Percentiles rank a stretch among this genome's conserved stretches.
These are phyloP conservation scores for Pezizomycotina sp. DNA, from an alignment of 2,329 filamentous ascomycete genomes.

Conservation along the genomic window DNA sequence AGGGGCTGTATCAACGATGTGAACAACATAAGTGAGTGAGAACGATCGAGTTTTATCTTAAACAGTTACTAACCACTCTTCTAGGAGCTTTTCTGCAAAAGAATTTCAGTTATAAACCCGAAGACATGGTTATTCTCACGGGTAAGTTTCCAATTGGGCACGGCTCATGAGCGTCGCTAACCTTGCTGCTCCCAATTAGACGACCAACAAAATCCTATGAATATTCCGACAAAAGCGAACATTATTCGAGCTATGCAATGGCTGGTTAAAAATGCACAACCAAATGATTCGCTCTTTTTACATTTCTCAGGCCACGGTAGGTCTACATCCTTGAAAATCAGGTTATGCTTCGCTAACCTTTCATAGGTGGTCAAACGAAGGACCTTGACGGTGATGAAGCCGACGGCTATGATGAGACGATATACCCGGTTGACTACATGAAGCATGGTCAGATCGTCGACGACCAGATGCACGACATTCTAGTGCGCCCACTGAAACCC, in stretches of 20 bases:
- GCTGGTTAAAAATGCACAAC: slow-evolving; percentile 81
- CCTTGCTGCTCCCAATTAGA: too few species aligned
- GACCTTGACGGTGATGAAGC: slow-evolving; percentile 66
- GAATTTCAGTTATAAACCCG: slow-evolving; percentile 82
- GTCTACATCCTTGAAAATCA: slow-evolving; percentile 24
- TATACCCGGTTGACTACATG: slow-evolving; percentile 68
- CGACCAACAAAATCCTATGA: slow-evolving; percentile 94
- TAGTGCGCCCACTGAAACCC: slow-evolving; percentile 41
- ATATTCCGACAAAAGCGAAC: slow-evolving; percentile 88
- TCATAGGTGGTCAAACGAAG: slow-evolving; percentile 64
- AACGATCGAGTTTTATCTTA: too few species aligned
- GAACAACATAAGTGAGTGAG: too few species aligned
- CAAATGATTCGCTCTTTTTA: slow-evolving; percentile 92
- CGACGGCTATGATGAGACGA: slow-evolving; percentile 68
- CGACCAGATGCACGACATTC: slow-evolving; percentile 65
- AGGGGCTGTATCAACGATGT: slow-evolving; percentile 93
- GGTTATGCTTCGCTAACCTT: too few species aligned
- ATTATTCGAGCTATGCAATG: slow-evolving; percentile 94
- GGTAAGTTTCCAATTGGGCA: too few species aligned
- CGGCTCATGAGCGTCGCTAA: too few species aligned
- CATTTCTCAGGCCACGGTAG: slow-evolving; percentile 70
- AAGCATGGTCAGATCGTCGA: slow-evolving; percentile 67
- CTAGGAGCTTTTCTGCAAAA: slow-evolving; percentile 73
- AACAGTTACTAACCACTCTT: too few species aligned
- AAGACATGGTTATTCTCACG: slow-evolving; percentile 93